Evolutionary conservation across 1,284 basidiomycete genomes (phyloP), one percentile per base, ranked within the genome.

Genomic region (Moesziomyces antarcticus): DNA sequence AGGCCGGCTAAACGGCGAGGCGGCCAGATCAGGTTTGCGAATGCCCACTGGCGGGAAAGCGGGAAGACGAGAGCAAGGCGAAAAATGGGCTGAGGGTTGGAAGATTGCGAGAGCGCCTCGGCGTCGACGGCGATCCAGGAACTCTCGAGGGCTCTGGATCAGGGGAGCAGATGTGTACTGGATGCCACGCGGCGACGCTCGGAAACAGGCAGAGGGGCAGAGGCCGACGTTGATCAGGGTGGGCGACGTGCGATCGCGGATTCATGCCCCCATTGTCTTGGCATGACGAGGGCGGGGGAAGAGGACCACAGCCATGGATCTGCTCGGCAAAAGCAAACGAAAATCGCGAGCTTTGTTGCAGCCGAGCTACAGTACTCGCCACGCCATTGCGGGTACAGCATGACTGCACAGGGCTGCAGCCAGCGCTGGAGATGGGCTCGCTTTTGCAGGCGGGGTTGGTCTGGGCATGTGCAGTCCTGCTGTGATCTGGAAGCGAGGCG

Each of bases 401-500:
- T n/a, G n/a, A n/a, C 37, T 40, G 14, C 16, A 40, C 18, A 14
- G 16, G 7, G 37, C 37, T 40, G 37, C 37, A 40, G 37, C 37
- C 30, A 33, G 13, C 30, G 30, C 30, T 33, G 11, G 11, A 33
- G 30, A 33, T 33, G 30, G 10, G 11, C 30, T 33, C 30, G 30
- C 30, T 13, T 13, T 33, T 33, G 30, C 30, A 11, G 9, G 30
- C 30, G 30, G 30, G 13, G 30, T 33, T 33, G 30, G 3, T 13
- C 13, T 10, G 13, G 30, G 30, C 10, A 33, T 10, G 30, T 10
- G 30, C 30, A 33, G 8, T 3, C 13, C 30, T 33, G 30, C 30
- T 13, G 30, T 4, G 30, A 33, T 33, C 30, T 13, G 62, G 62
- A 59, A 65, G 62, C 62, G 62, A 65, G 56, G 56, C 44, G 46